Evolutionary conservation across 2,329 filamentous ascomycete species (phyloP).

Genomic region (Aureobasidium zeae): DNA sequence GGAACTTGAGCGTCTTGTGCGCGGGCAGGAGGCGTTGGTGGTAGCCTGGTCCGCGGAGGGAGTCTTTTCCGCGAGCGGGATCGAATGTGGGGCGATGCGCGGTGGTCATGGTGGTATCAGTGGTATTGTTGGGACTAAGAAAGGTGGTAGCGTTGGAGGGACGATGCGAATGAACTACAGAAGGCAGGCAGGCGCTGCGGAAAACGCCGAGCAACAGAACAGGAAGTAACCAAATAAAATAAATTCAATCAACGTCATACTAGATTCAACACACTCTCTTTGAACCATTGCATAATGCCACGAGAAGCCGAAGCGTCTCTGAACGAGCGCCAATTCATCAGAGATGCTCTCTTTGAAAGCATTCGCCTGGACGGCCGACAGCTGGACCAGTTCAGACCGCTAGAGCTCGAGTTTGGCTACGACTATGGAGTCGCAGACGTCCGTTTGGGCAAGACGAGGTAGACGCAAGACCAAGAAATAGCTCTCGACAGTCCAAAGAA

Average conservation of each 20-base stretch:
- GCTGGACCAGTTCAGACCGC: constrained; percentile 67
- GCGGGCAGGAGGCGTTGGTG: constrained; percentile 92
- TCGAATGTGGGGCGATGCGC: constrained; percentile 89
- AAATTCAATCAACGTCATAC: constrained; percentile 11
- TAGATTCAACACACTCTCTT: not conserved
- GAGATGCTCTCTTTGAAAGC: constrained; percentile 70
- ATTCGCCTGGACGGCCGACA: constrained; percentile 75
- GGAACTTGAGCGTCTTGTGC: constrained; percentile 84
- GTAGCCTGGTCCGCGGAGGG: constrained; percentile 84
- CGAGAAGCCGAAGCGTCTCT: constrained; percentile 84
- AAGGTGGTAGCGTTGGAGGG: not conserved
- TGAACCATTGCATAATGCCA: constrained; percentile 55
- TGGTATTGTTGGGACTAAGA: not conserved
- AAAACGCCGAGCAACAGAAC: not conserved
- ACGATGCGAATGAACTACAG: not conserved
- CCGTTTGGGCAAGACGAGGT: constrained; percentile 83
- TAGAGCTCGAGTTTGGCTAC: constrained; percentile 75
- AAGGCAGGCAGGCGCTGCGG: constrained; percentile 3
- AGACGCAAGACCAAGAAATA: constrained; percentile 19
- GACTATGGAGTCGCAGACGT: constrained; percentile 88
- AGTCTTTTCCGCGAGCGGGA: constrained; percentile 89
- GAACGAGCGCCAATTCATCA: constrained; percentile 79
- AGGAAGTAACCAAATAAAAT: not conserved
- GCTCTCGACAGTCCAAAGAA: not conserved
- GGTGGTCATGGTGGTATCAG: constrained; percentile 41